Base-by-base conservation (phyloP, 176 grass and related monocot genomes). In the Luzula sylvatica region DNA sequence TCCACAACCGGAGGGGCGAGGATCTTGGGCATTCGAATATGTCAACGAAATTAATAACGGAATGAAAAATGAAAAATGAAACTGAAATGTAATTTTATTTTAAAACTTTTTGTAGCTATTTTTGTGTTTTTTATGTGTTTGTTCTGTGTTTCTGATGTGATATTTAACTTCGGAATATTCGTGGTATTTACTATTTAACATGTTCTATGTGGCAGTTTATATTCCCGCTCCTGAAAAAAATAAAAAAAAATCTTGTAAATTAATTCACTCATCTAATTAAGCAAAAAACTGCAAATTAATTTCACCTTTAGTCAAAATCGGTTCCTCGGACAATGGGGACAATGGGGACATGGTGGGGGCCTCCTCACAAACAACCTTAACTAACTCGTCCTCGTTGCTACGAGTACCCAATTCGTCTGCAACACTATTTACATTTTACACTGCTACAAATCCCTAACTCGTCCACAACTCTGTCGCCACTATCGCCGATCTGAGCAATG, bases 401-500 rank as follows among this genome's bases (percentile, higher is more conserved):
- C 65, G 63, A 29, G 62, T 44, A 3, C 63, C 56, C 48, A 58
- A 11, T 44, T 60, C n/a, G n/a, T n/a, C n/a, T n/a, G n/a, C n/a
- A n/a, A n/a, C n/a, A n/a, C n/a, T n/a, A n/a, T n/a, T 65, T 38
- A 77, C 39, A 53, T n/a, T n/a, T n/a, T n/a, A n/a, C n/a, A n/a
- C 71, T 60, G 21, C 73, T 68, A 52, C 63, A 66, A 13, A 6
- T 54, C 58, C 61, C 57, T 57, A 56, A 73, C 11, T 76, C 58
- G 19, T 49, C 56, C 42, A 81, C 66, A 54, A 52, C 65, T 64
- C 74, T 62, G 43, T 87, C 82, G 13, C 86, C 86, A 48, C 65
- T 80, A 30, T 90, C 86, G 14, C 83, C 83, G 30, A 81, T 67
- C 38, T 73, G 86, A 50, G 86, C 80, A 23, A 90, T 60, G 50